These are phyloP conservation scores for Jatropha multifida DNA, from an alignment of 441 rosid species.

Conservation along the genomic window DNA sequence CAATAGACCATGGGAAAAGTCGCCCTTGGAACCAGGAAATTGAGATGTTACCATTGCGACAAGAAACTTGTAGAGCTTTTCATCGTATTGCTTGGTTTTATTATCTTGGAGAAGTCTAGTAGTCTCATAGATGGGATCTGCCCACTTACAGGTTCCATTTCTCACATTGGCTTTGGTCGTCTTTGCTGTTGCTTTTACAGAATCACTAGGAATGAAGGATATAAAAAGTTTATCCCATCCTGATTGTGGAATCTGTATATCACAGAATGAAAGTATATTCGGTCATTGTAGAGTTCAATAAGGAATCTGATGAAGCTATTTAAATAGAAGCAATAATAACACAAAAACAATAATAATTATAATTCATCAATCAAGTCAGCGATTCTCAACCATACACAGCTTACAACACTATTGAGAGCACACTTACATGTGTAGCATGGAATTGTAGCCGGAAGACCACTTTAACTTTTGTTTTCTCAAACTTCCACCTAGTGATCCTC, in stretches of 20 bases:
- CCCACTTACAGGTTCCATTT: slow-evolving; percentile 99
- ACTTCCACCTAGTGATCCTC: slow-evolving; percentile 83
- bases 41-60: slow-evolving; percentile 72
- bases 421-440: slow-evolving; percentile 97
- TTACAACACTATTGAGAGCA: slow-evolving; percentile 14
- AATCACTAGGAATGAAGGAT: slow-evolving; percentile 89
- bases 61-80: slow-evolving; percentile 82
- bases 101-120: slow-evolving; percentile 93
- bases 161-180: slow-evolving; percentile 97
- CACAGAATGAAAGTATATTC: slow-evolving; percentile 12
- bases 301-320: neutral
- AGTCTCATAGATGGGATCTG: slow-evolving; percentile 96
- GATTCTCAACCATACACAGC: neutral
- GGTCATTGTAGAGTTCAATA: slow-evolving; percentile 10
- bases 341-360: neutral
- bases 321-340: neutral
- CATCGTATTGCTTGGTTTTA: slow-evolving; percentile 79
- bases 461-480: slow-evolving; percentile 96
- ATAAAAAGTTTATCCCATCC: slow-evolving; percentile 99
- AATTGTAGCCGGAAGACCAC: slow-evolving; percentile 97
- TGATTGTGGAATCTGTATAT: slow-evolving; percentile 68
- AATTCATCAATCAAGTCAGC: neutral
- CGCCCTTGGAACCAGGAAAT: slow-evolving; percentile 16
- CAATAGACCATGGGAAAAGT: slow-evolving; percentile 9
- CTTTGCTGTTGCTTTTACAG: slow-evolving; percentile 90